A percentile compares a stretch with the other conserved stretches of the same genome.
These are phyloP conservation scores for Cryphonectria nitschkei DNA, from an alignment of 2,329 filamentous ascomycete genomes.

Conservation along the genomic window DNA sequence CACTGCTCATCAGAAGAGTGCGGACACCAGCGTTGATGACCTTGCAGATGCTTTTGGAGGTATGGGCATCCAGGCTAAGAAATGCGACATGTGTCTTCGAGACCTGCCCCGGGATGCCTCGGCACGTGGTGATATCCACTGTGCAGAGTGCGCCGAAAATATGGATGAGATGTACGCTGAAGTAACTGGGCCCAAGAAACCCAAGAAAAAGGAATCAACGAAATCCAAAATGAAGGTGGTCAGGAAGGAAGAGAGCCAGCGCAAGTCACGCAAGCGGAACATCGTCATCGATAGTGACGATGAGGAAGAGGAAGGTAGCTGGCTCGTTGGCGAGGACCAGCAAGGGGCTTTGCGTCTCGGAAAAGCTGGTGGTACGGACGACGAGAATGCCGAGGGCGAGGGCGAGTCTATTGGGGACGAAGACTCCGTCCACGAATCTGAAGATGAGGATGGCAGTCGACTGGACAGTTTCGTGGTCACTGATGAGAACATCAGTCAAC, in stretches of 20 bases:
- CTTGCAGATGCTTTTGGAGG: conserved; percentile 86
- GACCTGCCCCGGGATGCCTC: conserved; percentile 63
- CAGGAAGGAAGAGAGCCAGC: conserved; percentile 39
- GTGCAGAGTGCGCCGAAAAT: conserved; percentile 75
- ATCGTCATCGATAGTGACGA: conserved; percentile 69
- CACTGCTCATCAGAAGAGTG: conserved; percentile 56
- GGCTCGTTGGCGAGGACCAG: conserved; percentile 75
- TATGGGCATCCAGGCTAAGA: conserved; percentile 75
- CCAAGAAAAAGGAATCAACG: conserved; percentile 40
- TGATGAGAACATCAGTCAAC: conserved; percentile 46
- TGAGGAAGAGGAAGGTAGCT: conserved; percentile 71
- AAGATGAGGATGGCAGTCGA: conserved; percentile 56
- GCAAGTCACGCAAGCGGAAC: conserved; percentile 54
- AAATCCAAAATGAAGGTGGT: conserved; percentile 40
- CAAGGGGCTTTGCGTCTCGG: conserved; percentile 65
- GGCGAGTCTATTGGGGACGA: conserved; percentile 77
- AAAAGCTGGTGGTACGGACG: conserved; percentile 80
- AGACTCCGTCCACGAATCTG: conserved; percentile 64
- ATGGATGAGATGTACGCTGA: conserved; percentile 64
- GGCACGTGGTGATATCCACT: conserved; percentile 48
- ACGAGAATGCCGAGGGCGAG: conserved; percentile 85
- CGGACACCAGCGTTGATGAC: conserved; percentile 72
- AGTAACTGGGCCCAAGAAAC: conserved; percentile 44
- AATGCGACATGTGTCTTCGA: conserved; percentile 82
- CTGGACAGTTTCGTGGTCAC: conserved; percentile 60